These are phyloP conservation scores for Candida nitratophila DNA, from an alignment of 805 yeast species.

Conservation along the genomic window DNA sequence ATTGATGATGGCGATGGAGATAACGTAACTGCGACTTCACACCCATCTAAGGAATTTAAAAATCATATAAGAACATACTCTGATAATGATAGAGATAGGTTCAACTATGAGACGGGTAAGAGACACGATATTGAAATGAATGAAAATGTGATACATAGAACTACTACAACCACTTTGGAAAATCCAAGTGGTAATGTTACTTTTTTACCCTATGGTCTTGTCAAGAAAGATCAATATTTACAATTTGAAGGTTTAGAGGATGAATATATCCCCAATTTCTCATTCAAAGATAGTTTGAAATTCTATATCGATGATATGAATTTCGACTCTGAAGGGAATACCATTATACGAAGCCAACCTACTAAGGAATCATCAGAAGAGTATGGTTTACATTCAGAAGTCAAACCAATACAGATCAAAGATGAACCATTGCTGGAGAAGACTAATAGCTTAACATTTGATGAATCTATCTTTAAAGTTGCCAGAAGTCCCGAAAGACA, in stretches of 20 bases:
- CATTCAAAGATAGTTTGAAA: constrained; percentile 7
- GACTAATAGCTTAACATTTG: constrained; percentile 1
- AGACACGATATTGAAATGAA: background rate
- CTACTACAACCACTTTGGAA: background rate
- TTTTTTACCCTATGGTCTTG: background rate
- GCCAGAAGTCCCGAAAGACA: constrained; percentile 27
- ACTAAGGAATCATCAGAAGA: background rate
- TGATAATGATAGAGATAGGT: constrained; percentile 1
- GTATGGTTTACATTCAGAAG: constrained; percentile 16
- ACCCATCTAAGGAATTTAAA: background rate
- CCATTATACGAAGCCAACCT: background rate
- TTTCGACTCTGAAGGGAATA: background rate
- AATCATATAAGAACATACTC: background rate
- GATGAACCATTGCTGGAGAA: no score
- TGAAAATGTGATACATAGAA: background rate
- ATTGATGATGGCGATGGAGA: background rate
- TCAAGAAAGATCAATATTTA: background rate
- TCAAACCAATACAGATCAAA: constrained; percentile 23
- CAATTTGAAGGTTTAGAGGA: constrained; percentile 49
- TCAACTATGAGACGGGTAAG: constrained; percentile 1
- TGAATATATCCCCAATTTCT: constrained; percentile 70
- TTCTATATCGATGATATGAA: background rate
- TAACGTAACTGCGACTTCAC: no score
- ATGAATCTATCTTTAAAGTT: constrained; percentile 14
- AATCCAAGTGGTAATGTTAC: no score